phyloP scores from a whole-genome alignment of 805 yeast species.

The Cyberlindnera euphorbiiphila region DNA sequence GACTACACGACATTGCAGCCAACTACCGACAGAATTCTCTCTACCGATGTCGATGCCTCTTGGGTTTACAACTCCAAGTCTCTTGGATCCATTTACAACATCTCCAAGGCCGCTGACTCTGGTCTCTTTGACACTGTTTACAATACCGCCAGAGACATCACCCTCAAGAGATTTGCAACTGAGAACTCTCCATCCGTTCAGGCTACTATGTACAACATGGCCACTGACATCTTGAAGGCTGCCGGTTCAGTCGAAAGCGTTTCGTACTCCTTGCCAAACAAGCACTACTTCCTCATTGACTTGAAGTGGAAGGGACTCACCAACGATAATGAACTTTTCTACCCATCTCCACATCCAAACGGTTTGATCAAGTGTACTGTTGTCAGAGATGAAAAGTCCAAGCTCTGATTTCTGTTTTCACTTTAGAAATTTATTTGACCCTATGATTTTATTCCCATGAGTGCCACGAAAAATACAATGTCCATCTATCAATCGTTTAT shows the following conservation, averaged over 20 bases:
- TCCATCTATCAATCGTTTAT: no score
- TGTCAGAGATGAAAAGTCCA: constrained; percentile 59
- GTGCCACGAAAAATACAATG: no score
- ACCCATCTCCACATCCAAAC: constrained; percentile 90
- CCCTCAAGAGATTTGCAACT: constrained; percentile 73
- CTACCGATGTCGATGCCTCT: constrained; percentile 75
- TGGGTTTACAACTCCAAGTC: constrained; percentile 62
- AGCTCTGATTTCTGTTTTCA: constrained; percentile 34
- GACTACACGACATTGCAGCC: constrained; percentile 87
- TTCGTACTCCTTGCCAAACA: constrained; percentile 79
- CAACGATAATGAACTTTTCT: constrained; percentile 78
- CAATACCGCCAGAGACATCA: constrained; percentile 58
- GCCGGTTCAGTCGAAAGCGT: constrained; percentile 61
- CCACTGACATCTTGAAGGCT: constrained; percentile 58
- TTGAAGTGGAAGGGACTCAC: constrained; percentile 79
- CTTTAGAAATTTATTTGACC: background rate
- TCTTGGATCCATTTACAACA: constrained; percentile 45
- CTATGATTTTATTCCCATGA: background rate
- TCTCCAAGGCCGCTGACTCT: constrained; percentile 48
- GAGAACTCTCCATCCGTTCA: constrained; percentile 94
- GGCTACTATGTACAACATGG: constrained; percentile 95
- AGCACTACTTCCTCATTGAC: constrained; percentile 82
- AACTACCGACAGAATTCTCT: constrained; percentile 77
- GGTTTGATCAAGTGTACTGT: constrained; percentile 89
- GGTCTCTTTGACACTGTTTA: constrained; percentile 66